These are phyloP conservation scores for Aspergillus uvarum DNA, from an alignment of 2,329 filamentous ascomycete species.

Conservation along the genomic window DNA sequence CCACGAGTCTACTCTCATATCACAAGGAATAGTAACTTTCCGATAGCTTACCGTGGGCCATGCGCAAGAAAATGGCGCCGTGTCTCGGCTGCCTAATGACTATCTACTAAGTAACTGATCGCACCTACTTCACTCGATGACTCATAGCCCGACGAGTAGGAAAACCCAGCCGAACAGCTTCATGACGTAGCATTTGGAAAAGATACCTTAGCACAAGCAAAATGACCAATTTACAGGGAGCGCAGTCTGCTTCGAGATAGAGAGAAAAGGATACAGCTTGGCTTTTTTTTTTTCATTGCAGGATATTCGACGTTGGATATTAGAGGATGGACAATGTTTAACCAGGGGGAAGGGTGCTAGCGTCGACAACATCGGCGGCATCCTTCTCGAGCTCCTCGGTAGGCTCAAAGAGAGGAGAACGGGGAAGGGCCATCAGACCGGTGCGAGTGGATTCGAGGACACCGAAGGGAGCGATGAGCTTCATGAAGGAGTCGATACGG, in stretches of 20 bases:
- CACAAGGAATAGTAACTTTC: neutral
- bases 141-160: neutral
- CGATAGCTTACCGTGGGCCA: neutral
- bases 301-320: slow-evolving; percentile 11
- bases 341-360: slow-evolving; percentile 88
- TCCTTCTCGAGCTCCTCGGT: slow-evolving; percentile 78
- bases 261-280: neutral
- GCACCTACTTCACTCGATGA: neutral
- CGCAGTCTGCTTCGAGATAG: neutral
- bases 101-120: neutral
- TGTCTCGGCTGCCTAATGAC: neutral
- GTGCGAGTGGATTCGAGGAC: slow-evolving; percentile 95
- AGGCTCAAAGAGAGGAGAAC: slow-evolving; percentile 78
- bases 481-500: slow-evolving; percentile 96
- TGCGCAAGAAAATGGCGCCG: neutral
- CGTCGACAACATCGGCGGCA: slow-evolving; percentile 90
- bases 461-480: slow-evolving; percentile 89
- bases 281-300: slow-evolving; percentile 18
- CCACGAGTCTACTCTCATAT: neutral
- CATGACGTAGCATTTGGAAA: neutral
- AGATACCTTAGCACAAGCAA: neutral
- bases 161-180: neutral
- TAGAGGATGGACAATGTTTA: slow-evolving; percentile 44
- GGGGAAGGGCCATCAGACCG: slow-evolving; percentile 92
- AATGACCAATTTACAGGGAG: neutral